phyloP scores from a whole-genome alignment of 768 basidiomycete species.

The Tylopilus balloui region DNA sequence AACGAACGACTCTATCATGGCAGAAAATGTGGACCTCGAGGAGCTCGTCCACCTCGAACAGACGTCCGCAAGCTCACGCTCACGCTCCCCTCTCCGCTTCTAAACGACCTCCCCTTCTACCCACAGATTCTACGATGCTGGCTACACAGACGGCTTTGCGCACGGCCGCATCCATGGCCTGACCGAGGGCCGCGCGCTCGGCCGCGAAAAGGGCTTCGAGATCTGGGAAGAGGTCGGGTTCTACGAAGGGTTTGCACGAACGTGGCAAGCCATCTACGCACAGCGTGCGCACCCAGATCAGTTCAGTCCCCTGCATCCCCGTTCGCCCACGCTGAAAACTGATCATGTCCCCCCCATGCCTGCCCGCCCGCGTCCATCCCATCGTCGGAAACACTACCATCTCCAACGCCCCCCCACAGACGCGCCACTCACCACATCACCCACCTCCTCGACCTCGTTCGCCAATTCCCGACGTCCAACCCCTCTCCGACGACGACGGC shows the following conservation, averaged over 20 bases:
- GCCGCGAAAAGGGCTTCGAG: constrained; percentile 87
- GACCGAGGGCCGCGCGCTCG: constrained; percentile 87
- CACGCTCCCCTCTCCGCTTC: background rate
- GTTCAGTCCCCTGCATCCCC: constrained; percentile 5
- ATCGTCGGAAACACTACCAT: too few species aligned
- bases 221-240: constrained; percentile 97
- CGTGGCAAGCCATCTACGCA: constrained; percentile 57
- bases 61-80: constrained; percentile 37
- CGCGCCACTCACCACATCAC: constrained; percentile 60
- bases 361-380: too few species aligned
- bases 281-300: constrained; percentile 25
- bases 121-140: constrained; percentile 72
- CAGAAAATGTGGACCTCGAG: constrained; percentile 49
- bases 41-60: constrained; percentile 59
- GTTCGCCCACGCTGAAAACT: background rate
- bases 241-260: constrained; percentile 78
- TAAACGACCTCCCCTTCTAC: background rate
- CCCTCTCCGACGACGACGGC: constrained; percentile 37
- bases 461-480: constrained; percentile 74
- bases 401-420: constrained; percentile 33
- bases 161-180: constrained; percentile 89
- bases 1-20: constrained; percentile 3
- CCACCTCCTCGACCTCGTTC: constrained; percentile 65
- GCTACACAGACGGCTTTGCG: constrained; percentile 70
- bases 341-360: too few species aligned